phyloP scores from a whole-genome alignment of 345 rosid species.

The Arabidopsis arenosa region DNA sequence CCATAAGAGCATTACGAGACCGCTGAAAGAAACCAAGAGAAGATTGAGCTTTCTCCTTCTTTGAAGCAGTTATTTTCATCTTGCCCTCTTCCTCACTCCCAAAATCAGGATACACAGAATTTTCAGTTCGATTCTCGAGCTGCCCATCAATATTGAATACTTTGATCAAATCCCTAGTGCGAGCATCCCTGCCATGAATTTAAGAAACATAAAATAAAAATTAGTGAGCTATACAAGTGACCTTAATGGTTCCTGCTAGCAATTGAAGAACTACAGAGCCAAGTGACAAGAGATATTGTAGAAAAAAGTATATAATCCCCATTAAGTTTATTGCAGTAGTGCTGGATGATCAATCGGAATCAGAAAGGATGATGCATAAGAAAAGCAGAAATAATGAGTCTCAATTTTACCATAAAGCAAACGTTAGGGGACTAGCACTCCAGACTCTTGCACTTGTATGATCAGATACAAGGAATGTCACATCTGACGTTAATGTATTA shows the following conservation, averaged over 20 bases:
- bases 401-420: conserved; percentile 75
- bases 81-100: conserved; percentile 67
- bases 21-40: conserved; percentile 88
- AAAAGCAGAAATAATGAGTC: conserved; percentile 20
- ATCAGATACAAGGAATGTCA: conserved; percentile 78
- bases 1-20: conserved; percentile 88
- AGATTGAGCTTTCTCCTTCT: conserved; percentile 75
- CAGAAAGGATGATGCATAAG: conserved; percentile 9
- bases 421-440: conserved; percentile 74
- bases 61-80: conserved; percentile 57
- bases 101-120: conserved; percentile 62
- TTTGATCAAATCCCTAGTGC: conserved; percentile 75
- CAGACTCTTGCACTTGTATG: conserved; percentile 73
- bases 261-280: conserved; percentile 8
- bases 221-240: background rate
- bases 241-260: conserved; percentile 15
- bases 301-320: background rate
- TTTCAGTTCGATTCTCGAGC: conserved; percentile 73
- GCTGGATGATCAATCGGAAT: background rate
- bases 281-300: background rate
- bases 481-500: conserved; percentile 72
- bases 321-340: conserved; percentile 6
- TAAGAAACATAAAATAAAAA: conserved; percentile 14
- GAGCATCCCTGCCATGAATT: conserved; percentile 78
- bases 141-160: conserved; percentile 90